A percentile compares a stretch with the other conserved stretches of the same genome.
These are phyloP conservation scores for Myxozyma nipponensis DNA, from an alignment of 805 yeast species.

Conservation along the genomic window DNA sequence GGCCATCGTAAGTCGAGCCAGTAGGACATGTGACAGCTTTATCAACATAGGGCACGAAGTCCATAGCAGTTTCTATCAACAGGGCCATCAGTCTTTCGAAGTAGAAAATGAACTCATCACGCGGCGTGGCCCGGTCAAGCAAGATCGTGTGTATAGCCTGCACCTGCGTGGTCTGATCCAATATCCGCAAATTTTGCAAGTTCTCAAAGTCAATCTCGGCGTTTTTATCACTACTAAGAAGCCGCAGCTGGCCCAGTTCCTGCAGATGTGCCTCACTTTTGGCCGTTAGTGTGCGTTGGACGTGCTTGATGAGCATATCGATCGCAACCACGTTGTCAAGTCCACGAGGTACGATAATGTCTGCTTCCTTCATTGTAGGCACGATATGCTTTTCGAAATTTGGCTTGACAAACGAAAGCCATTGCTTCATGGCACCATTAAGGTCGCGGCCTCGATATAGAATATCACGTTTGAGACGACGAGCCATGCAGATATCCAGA, in stretches of 20 bases:
- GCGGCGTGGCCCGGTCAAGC: conserved; percentile 49
- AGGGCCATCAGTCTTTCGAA: conserved; percentile 78
- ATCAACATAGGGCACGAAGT: conserved; percentile 40
- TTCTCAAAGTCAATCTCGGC: conserved; percentile 14
- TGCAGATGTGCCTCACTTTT: conserved; percentile 68
- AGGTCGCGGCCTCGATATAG: conserved; percentile 81
- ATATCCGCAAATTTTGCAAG: conserved; percentile 31
- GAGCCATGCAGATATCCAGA: conserved; percentile 83
- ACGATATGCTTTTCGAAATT: conserved; percentile 71
- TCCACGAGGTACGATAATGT: conserved; percentile 87
- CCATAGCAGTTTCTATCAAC: conserved; percentile 48
- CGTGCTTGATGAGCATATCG: conserved; percentile 69
- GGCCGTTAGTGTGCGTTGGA: conserved; percentile 60
- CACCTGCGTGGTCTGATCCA: conserved; percentile 58
- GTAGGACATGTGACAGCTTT: conserved; percentile 45
- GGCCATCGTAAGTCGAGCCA: conserved; percentile 33
- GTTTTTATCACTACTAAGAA: conserved; percentile 11
- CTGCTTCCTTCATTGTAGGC: conserved; percentile 76
- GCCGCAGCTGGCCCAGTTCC: conserved; percentile 57
- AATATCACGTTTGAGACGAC: conserved; percentile 84
- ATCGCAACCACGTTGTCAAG: conserved; percentile 78
- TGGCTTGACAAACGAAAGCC: conserved; percentile 91
- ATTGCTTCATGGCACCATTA: conserved; percentile 76
- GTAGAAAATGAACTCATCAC: conserved; percentile 80
- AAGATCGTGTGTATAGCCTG: conserved; percentile 68